These are phyloP conservation scores for Tripterygium wilfordii DNA, from an alignment of 177 flowering plant genomes.

Conservation along the genomic window DNA sequence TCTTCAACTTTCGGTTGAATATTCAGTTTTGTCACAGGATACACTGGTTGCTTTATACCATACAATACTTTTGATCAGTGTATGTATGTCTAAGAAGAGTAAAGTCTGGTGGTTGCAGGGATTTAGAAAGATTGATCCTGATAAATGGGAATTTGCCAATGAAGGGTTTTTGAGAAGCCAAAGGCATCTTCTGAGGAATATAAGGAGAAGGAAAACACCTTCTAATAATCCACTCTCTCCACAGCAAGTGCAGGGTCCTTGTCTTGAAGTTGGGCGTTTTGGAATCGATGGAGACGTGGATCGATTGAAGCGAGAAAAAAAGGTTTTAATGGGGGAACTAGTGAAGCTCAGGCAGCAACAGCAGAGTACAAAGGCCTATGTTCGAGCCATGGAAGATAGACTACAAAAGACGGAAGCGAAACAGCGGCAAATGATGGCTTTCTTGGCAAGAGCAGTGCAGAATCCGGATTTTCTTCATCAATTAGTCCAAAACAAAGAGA, in stretches of 20 bases:
- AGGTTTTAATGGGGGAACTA: constrained; percentile 46
- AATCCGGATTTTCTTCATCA: constrained; percentile 56
- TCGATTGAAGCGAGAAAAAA: constrained; percentile 45
- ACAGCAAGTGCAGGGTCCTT: constrained; percentile 31
- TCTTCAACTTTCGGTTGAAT: background rate
- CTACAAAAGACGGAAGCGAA: constrained; percentile 47
- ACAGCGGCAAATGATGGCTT: constrained; percentile 74
- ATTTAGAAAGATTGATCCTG: constrained; percentile 70
- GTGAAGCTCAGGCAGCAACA: constrained; percentile 65
- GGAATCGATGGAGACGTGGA: constrained; percentile 49
- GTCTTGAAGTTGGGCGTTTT: constrained; percentile 48
- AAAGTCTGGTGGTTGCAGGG: constrained; percentile 40
- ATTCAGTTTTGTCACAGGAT: too few relatives aligned
- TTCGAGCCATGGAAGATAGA: constrained; percentile 55
- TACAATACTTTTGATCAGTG: background rate
- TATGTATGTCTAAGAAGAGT: too few relatives aligned
- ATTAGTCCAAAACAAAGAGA: constrained; percentile 45
- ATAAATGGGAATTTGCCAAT: constrained; percentile 76
- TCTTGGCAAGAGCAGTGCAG: constrained; percentile 62
- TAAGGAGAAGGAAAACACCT: constrained; percentile 45
- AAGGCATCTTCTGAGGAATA: constrained; percentile 52
- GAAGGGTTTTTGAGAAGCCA: constrained; percentile 68
- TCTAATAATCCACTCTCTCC: constrained; percentile 15
- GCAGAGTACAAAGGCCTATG: constrained; percentile 37
- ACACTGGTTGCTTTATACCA: background rate